Base-by-base conservation (phyloP, 352 stramenopile genomes). In the Phytophthora meadii region DNA sequence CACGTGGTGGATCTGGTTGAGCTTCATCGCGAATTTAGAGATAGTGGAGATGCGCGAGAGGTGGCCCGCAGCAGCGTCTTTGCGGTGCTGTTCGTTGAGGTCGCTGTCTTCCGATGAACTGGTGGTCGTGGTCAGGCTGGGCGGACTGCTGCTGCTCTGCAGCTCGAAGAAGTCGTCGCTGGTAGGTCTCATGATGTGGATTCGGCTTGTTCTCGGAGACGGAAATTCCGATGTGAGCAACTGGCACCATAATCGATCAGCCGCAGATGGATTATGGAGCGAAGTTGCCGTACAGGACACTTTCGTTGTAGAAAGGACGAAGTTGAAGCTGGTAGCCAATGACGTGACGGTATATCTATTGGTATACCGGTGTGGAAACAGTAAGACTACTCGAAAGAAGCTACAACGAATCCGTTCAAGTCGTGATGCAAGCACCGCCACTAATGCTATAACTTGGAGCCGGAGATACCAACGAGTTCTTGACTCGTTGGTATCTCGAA, bases 1-100 rank as follows among this genome's bases (percentile, higher is more conserved):
- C 11, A 88, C 51, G 55, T 60, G 72, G 50, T 87, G 65, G 65
- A 88, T 80, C 57, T 88, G 81, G 66, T 90, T 88, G 49, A 90
- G 73, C 44, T 75, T 62, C 50, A 87, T 49, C 8, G 81, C 75
- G 63, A 71, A 78, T 44, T 73, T 86, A 50, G 77, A 70, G 55
- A 57, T 75, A 62, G 60, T 73, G n/a, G 79, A 88, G 37, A 88
- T 72, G 6, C 64, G 63, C 50, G 72, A 79, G 25, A 90, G 70
- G 17, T 63, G 27, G 19, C 42, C 36, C 22, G 58, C 39, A 30
- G 6, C 11, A 7, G 28, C 12, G 19, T 63, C 44, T 25, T 57
- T 25, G 19, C 48, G 50, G n/a, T 14, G 10, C 19, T 41, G 42
- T 17, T 61, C 48, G 9, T 14, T 12, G 40, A 50, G 39, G 30